Base-by-base conservation (phyloP, 345 rosid genomes). In the Clausena lansium region DNA sequence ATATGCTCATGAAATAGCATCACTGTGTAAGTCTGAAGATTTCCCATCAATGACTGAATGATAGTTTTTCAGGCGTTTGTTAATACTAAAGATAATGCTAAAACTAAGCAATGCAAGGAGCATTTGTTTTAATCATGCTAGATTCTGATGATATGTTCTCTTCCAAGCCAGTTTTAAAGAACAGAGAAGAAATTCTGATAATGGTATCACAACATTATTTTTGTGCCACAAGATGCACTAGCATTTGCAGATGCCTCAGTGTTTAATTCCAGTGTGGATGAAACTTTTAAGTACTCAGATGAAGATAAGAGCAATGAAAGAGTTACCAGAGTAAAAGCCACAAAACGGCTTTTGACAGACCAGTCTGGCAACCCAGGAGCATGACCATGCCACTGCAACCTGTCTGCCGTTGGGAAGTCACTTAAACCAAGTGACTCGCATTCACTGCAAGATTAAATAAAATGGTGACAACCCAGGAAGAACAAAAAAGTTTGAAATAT, bases 371-470 rank as follows among this genome's bases (percentile, higher is more conserved):
- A 76, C 73, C 87, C 89, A 62, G 98, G 91, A 83, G 81, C 60
- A 82, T 81, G 88, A 77, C 99, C 99, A 80, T 95, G 99, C 99
- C 98, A 95, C 47, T 95, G 96, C 70, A 95, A 84, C 83, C 97
- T 90, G 81, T 91, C 81, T 73, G 96, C 88, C 67, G 99, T 95
- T 77, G 99, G 99, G 84, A 95, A 95, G 77, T 90, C 92, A 77
- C 85, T 77, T 78, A 92, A 83, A 74, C 97, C 92, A 71, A 95
- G 97, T 63, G 98, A 91, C 82, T 91, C 97, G 6, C 98, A 90
- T 88, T 93, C 97, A 77, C 99, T 95, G 83, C 81, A 86, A 76
- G 75, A 72, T 74, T 47, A 80, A 36, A 68, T 45, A 52, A 47
- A 64, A 79, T 36, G 25, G 68, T 36, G 76, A 67, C 7, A 11